A percentile compares a stretch with the other conserved stretches of the same genome.
phyloP scores from a whole-genome alignment of 306 rosid genomes.

The Mimosa pudica region DNA sequence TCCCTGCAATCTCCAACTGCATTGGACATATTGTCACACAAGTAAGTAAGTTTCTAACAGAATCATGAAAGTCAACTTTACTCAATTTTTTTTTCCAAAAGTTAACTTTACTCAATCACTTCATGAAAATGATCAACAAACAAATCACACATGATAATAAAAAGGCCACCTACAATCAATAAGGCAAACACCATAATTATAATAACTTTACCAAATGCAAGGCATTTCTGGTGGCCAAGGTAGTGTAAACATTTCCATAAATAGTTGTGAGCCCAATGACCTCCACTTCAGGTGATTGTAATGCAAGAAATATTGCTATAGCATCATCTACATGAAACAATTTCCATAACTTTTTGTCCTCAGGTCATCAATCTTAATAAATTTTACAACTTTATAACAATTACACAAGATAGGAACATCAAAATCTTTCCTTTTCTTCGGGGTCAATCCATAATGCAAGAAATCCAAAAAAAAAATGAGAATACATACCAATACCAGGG shows the following conservation, averaged over 20 bases:
- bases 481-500: constrained; percentile 77
- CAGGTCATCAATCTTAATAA: constrained; percentile 24
- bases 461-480: not conserved
- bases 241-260: constrained; percentile 86
- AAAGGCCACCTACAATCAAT: not conserved
- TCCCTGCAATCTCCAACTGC: constrained; percentile 88
- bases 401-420: not conserved
- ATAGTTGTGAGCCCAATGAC: constrained; percentile 91
- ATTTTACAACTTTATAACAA: constrained; percentile 20
- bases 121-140: not conserved
- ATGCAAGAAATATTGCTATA: constrained; percentile 86
- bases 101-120: not conserved
- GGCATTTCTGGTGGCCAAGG: constrained; percentile 90
- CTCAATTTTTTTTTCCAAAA: not conserved
- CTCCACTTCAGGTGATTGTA: constrained; percentile 74
- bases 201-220: constrained; percentile 73
- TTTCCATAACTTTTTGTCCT: constrained; percentile 16
- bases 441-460: not conserved
- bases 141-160: constrained; percentile 4
- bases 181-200: not conserved
- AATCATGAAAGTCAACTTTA: constrained; percentile 10
- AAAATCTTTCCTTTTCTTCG: not conserved
- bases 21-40: constrained; percentile 19
- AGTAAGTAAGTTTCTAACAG: constrained; percentile 13
- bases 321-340: constrained; percentile 72